Conservation (phyloP, 2,329 filamentous ascomycete genomes). For the Fusarium lyarnte region DNA sequence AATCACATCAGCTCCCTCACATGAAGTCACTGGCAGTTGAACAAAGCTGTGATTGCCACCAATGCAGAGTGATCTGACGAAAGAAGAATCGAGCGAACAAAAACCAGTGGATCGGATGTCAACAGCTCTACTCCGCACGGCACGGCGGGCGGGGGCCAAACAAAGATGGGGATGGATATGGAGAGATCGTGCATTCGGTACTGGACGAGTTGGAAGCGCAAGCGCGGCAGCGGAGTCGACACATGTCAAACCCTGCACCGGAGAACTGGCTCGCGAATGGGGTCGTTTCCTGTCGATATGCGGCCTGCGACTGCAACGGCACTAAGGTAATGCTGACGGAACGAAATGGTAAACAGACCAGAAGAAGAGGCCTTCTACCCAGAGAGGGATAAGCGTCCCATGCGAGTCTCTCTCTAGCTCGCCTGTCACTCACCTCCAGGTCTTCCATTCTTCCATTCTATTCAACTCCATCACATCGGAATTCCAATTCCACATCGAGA, state of each 20-base stretch:
- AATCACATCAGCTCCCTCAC: slow-evolving; percentile 20
- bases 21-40: not conserved
- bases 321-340: slow-evolving; percentile 15
- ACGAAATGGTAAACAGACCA: slow-evolving; percentile 31
- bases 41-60: slow-evolving; percentile 13
- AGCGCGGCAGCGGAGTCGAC: slow-evolving; percentile 35
- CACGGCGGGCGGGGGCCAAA: slow-evolving; percentile 28
- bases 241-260: slow-evolving; percentile 39
- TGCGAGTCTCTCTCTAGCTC: slow-evolving; percentile 21
- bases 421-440: slow-evolving; percentile 2
- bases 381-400: slow-evolving; percentile 38
- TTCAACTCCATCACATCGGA: slow-evolving; percentile 13
- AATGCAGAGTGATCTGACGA: slow-evolving; percentile 20
- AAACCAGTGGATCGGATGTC: slow-evolving; percentile 36
- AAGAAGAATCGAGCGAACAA: slow-evolving; percentile 5
- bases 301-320: slow-evolving; percentile 23
- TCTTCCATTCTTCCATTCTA: slow-evolving; percentile 29
- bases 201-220: slow-evolving; percentile 28
- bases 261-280: slow-evolving; percentile 40
- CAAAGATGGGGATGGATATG: slow-evolving; percentile 33
- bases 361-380: slow-evolving; percentile 30
- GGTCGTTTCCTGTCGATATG: slow-evolving; percentile 37
- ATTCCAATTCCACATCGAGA: slow-evolving; percentile 34
- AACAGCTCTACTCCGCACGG: slow-evolving; percentile 40
- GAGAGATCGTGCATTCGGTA: slow-evolving; percentile 42